Percentiles rank a stretch among this genome's conserved stretches.
Conservation (phyloP, 177 flowering plant species). For the Vitis hybrid region DNA sequence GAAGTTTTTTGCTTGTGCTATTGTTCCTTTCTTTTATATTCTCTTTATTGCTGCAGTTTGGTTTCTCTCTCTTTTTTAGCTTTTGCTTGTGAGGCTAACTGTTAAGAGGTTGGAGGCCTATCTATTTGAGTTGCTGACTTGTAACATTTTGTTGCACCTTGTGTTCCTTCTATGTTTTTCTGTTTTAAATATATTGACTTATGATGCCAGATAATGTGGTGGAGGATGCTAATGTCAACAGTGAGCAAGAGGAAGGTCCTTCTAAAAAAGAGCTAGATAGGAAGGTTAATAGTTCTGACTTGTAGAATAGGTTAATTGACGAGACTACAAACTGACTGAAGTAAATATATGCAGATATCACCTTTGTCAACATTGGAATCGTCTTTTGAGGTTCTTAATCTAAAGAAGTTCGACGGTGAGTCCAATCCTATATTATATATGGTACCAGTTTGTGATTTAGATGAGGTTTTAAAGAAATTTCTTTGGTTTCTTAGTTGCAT, state of each 20-base stretch:
- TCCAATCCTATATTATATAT: background rate
- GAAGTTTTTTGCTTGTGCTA: background rate
- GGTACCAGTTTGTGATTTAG: background rate
- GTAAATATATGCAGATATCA: slow-evolving; percentile 63
- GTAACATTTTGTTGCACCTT: background rate
- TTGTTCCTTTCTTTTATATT: too few relatives aligned
- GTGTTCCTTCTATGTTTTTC: background rate
- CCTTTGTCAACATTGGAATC: slow-evolving; percentile 88
- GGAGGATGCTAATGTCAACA: slow-evolving; percentile 34
- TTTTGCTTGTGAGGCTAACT: background rate
- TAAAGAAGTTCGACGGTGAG: slow-evolving; percentile 96
- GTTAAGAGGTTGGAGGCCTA: too few relatives aligned
- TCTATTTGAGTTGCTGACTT: background rate
- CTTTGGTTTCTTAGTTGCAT: slow-evolving; percentile 59
- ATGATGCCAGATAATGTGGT: slow-evolving; percentile 32
- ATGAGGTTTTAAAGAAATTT: background rate
- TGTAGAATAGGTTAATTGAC: slow-evolving; percentile 1
- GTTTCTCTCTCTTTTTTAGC: background rate
- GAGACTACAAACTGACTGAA: slow-evolving; percentile 13
- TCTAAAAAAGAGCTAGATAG: slow-evolving; percentile 58
- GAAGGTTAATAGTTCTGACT: slow-evolving; percentile 45
- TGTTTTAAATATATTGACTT: slow-evolving; percentile 10
- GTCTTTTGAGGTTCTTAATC: slow-evolving; percentile 87
- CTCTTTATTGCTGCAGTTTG: too few relatives aligned
- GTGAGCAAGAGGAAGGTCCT: slow-evolving; percentile 42